Conservation (phyloP, 106 monocot genomes). For the Apostasia ramifera region DNA sequence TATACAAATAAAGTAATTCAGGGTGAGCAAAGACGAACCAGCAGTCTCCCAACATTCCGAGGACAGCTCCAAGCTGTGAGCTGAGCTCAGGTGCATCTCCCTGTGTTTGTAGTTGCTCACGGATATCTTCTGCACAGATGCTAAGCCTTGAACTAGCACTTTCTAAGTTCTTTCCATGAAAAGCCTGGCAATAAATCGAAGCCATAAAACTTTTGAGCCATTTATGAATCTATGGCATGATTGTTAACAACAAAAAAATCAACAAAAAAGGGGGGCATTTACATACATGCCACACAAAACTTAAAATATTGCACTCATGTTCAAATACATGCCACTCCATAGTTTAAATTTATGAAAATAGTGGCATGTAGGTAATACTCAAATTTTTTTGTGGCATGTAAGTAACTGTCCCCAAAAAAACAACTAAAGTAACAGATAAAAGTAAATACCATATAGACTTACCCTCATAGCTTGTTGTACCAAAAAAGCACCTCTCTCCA, state of each 20-base stretch:
- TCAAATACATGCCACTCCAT: too few relatives aligned
- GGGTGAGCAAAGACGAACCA: constrained; percentile 33
- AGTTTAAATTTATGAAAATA: too few relatives aligned
- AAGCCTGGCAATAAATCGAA: constrained; percentile 60
- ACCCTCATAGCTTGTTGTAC: constrained; percentile 99
- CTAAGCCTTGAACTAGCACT: constrained; percentile 87
- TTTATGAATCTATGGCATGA: background rate
- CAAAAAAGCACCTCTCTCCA: constrained; percentile 90
- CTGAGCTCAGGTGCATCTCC: constrained; percentile 57
- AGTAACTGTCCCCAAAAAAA: background rate
- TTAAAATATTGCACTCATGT: too few relatives aligned
- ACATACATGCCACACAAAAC: too few relatives aligned
- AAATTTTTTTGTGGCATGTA: too few relatives aligned
- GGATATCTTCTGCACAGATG: constrained; percentile 81
- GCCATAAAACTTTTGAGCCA: background rate
- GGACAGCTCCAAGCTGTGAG: constrained; percentile 95
- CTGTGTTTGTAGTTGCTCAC: constrained; percentile 52
- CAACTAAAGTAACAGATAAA: background rate
- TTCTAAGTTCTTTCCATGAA: constrained; percentile 67
- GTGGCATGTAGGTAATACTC: too few relatives aligned
- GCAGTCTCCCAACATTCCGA: constrained; percentile 99
- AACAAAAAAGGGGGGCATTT: too few relatives aligned
- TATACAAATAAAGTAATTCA: constrained; percentile 4
- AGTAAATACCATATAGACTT: constrained; percentile 7
- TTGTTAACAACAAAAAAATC: too few relatives aligned